Percentiles rank a stretch among this genome's conserved stretches.
Conservation (phyloP, 176 grass and related monocot genomes). For the Carex parvula region DNA sequence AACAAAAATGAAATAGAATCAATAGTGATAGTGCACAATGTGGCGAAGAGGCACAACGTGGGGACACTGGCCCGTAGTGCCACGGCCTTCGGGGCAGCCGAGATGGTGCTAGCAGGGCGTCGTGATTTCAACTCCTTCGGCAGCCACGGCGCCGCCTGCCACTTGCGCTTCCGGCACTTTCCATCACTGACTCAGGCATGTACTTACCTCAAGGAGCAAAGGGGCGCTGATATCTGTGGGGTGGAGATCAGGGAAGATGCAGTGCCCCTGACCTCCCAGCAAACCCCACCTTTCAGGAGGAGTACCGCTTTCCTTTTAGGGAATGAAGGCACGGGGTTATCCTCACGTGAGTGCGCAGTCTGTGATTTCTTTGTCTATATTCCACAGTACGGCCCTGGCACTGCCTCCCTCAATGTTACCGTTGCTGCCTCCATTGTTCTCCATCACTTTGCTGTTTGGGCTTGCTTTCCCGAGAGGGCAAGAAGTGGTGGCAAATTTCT, state of each 20-base stretch:
- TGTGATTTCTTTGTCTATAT: slow-evolving; percentile 98
- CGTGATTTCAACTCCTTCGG: slow-evolving; percentile 86
- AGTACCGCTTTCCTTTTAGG: slow-evolving; percentile 88
- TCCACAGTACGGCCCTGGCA: slow-evolving; percentile 80
- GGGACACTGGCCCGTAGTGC: slow-evolving; percentile 78
- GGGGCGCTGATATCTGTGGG: slow-evolving; percentile 72
- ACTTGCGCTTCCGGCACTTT: slow-evolving; percentile 76
- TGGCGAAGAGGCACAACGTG: slow-evolving; percentile 88
- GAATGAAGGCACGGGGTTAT: slow-evolving; percentile 88
- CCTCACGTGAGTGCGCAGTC: slow-evolving; percentile 61
- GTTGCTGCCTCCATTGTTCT: slow-evolving; percentile 90
- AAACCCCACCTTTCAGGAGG: slow-evolving; percentile 41
- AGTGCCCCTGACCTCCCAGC: slow-evolving; percentile 38
- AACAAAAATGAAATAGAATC: slow-evolving; percentile 2
- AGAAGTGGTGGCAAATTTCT: background rate
- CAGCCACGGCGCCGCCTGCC: slow-evolving; percentile 77
- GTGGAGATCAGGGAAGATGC: slow-evolving; percentile 79
- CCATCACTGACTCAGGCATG: slow-evolving; percentile 49
- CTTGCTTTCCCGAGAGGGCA: background rate
- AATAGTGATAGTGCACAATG: slow-evolving; percentile 68
- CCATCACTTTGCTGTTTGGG: slow-evolving; percentile 63
- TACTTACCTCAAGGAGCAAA: slow-evolving; percentile 75
- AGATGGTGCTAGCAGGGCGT: slow-evolving; percentile 74
- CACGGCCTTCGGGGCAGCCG: slow-evolving; percentile 68
- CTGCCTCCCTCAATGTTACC: slow-evolving; percentile 94